phyloP scores from a whole-genome alignment of 2,329 filamentous ascomycete species.

The Knoxdaviesia proteae region DNA sequence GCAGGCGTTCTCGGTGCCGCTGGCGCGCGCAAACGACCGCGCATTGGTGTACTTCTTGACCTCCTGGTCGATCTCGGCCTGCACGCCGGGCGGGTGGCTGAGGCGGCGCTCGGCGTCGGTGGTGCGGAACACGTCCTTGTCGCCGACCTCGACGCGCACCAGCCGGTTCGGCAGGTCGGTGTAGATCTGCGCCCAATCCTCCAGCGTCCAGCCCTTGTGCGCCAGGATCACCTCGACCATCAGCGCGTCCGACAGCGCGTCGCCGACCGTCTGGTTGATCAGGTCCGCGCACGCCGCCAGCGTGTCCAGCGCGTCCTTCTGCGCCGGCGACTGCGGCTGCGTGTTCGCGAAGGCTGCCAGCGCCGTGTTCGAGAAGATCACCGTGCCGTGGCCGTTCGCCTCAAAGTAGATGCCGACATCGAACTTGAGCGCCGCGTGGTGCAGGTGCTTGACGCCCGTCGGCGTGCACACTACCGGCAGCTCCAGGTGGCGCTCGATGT shows the following conservation, averaged over 20 bases:
- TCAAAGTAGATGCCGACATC: conserved; percentile 98
- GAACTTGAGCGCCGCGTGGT: conserved; percentile 87
- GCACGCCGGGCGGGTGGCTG: conserved; percentile 55
- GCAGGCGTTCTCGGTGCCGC: conserved; percentile 88
- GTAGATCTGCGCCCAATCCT: conserved; percentile 87
- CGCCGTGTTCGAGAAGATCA: conserved; percentile 78
- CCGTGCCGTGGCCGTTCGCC: conserved; percentile 92
- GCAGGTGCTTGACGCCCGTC: conserved; percentile 91
- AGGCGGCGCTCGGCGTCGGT: conserved; percentile 84
- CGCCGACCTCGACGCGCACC: conserved; percentile 73
- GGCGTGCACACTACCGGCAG: conserved; percentile 84
- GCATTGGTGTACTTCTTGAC: conserved; percentile 84
- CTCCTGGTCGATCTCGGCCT: conserved; percentile 67
- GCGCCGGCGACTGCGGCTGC: conserved; percentile 73
- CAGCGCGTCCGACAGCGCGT: conserved; percentile 87
- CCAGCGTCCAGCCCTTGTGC: conserved; percentile 77
- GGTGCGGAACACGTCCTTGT: conserved; percentile 77
- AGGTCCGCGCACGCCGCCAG: conserved; percentile 69
- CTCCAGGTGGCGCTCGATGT: conserved; percentile 70
- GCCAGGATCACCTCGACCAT: conserved; percentile 91
- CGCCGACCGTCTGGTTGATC: conserved; percentile 95
- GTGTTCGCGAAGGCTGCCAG: conserved; percentile 58
- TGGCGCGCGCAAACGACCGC: conserved; percentile 76
- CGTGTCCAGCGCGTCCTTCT: conserved; percentile 73
- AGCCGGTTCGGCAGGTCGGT: conserved; percentile 85